Base-by-base conservation (phyloP, 1,139 yeast species). In the Yamadazyma triangularis region DNA sequence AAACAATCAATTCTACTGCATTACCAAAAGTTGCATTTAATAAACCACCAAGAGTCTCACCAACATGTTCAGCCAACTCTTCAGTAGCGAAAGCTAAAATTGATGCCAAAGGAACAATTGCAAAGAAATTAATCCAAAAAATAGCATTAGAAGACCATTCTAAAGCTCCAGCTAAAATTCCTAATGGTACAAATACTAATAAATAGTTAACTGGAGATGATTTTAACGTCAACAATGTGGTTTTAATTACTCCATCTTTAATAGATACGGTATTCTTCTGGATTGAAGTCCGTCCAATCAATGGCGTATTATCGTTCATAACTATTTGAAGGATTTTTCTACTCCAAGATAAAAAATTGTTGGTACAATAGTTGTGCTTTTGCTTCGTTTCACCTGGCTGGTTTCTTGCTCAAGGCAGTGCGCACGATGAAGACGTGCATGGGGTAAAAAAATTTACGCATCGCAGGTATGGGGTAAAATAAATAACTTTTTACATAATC, bases 1-100 rank as follows among this genome's bases (percentile, higher is more conserved):
- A 87, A 28, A 91, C 96, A 56, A 91, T 91, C 43, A 93, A 77
- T 60, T 91, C 98, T 18, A 68, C 74, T 64, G 95, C 96, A 58
- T 91, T 91, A 38, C 98, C 98, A 54, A 91, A 85, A 8, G 97
- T 89, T 3, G 97, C 97, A 60, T 91, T 91, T 49, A 91, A 67
- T 42, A 91, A 69, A 0, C 97, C 97, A 13, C 97, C 97, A 18
- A 89, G 47, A 7, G 96, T 88, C 49, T 86, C 73, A 25, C 96
- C 96, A 15, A 87, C 88, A 43, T 83, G 79, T 37, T 77, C 86
- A 24, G 96, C 78, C 39, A 91, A 69, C 51, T 88, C 95, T 55
- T 91, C 98, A 2, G 99, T 91, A 12, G 96, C 94, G 60, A 70
- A 88, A 0, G 95, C 91, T 37, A 89, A 67, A 20, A 87, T 68